Evolutionary conservation across 164 flowering plant genomes (phyloP), one percentile per base, ranked within the genome.

Genomic region (Macadamia integrifolia): DNA sequence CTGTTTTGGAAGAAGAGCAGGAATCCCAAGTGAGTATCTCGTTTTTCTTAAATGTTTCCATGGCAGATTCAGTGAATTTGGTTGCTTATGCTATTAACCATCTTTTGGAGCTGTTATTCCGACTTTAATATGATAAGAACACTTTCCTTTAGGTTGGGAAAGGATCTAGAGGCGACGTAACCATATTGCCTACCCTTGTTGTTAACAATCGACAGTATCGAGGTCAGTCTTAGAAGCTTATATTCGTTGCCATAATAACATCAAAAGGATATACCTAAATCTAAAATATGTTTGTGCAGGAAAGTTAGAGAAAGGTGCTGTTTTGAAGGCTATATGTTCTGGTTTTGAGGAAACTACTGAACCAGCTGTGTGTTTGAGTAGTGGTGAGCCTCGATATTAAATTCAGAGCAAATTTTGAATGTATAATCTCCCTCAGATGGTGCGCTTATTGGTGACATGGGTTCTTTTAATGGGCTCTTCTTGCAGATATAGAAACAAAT

Each of bases 321-420:
- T 95, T 72, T 73, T 92, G 77, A 95, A 89, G 81, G 99, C 99
- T 60, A 82, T 95, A 61, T 95, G 98, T 82, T 66, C 99, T 78
- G 99, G 99, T 79, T 95, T 95, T 84, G 91, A 95, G 81, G 99
- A 95, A 86, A 89, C 97, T 29, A 95, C 99, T 53, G 98, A 92
- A 65, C 99, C 99, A 42, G 78, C 86, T 75, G 94, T 87, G 66
- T 95, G 99, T 75, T 79, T 92, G 80, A 86, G 91, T 75, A 75
- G 68, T 75, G 98, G 97, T 94, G 72, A 69, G 84, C 73, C 64
- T 78, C 60, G 60, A 10, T 48, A 52, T 14, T 44, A n/a, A 31
- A 43, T 66, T 66, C 13, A 58, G 61, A 72, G 53, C 67, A 50
- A 61, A 58, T 14, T 62, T 65, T 42, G 32, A 7, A 5, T 23